Conservation (phyloP, 2,329 filamentous ascomycete species). For the Esteya vermicola region DNA sequence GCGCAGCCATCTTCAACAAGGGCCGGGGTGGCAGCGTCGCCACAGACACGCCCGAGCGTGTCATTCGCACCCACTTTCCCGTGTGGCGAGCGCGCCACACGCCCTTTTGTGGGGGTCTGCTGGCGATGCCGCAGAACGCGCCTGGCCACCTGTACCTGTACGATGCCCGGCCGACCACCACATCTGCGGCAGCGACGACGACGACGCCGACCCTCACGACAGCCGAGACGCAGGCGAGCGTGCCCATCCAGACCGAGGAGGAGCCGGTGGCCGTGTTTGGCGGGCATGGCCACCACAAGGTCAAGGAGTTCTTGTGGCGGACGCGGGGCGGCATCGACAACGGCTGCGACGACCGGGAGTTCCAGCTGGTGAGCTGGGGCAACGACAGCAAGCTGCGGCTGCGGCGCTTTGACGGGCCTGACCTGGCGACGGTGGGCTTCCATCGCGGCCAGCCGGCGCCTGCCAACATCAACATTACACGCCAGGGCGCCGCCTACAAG, state of each 20-base stretch:
- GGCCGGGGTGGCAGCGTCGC: no score
- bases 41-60: constrained; percentile 57
- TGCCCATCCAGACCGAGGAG: no score
- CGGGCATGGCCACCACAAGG: constrained; percentile 52
- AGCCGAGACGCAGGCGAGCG: no score
- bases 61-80: constrained; percentile 71
- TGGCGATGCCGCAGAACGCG: constrained; percentile 86
- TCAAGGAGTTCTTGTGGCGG: constrained; percentile 87
- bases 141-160: constrained; percentile 78
- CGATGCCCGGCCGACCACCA: constrained; percentile 35
- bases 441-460: constrained; percentile 51
- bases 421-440: constrained; percentile 57
- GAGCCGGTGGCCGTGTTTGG: constrained; percentile 42
- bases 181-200: constrained; percentile 22
- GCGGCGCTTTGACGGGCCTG: constrained; percentile 53
- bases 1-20: no score
- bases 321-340: constrained; percentile 55
- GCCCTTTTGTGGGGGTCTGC: constrained; percentile 70
- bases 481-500: constrained; percentile 73
- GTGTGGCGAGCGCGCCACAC: constrained; percentile 87
- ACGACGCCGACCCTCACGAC: constrained; percentile 4
- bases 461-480: constrained; percentile 56
- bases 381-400: constrained; percentile 71
- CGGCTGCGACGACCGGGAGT: constrained; percentile 69
- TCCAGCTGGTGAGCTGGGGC: constrained; percentile 88